Conservation (phyloP, 2,329 filamentous ascomycete species). For the Paradendryphiella salina region DNA sequence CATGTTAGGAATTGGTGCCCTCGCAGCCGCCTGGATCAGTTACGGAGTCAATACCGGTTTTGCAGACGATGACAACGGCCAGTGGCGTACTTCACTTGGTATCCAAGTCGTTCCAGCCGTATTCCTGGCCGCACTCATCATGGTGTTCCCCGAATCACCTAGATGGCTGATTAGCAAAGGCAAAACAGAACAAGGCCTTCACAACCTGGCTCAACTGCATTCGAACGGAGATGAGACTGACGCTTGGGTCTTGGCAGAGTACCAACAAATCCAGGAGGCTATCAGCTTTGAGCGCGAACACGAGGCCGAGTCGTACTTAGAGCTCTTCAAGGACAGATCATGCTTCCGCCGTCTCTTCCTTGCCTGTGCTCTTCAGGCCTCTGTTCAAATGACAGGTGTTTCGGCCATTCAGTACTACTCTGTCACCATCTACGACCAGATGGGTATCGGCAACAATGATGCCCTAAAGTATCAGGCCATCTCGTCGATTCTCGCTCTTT, state of each 20-base stretch:
- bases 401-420: conserved; percentile 72
- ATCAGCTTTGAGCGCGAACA: conserved; percentile 69
- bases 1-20: conserved; percentile 76
- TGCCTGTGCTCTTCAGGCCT: conserved; percentile 69
- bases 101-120: conserved; percentile 72
- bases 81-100: conserved; percentile 68
- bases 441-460: conserved; percentile 66
- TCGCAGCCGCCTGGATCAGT: conserved; percentile 73
- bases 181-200: conserved; percentile 65
- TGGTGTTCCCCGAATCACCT: conserved; percentile 69
- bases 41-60: conserved; percentile 66
- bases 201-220: conserved; percentile 70
- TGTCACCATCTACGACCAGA: conserved; percentile 67
- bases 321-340: conserved; percentile 67
- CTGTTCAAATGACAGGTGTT: conserved; percentile 73
- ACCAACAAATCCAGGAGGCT: conserved; percentile 68
- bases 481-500: conserved; percentile 69
- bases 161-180: conserved; percentile 76
- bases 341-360: conserved; percentile 74
- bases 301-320: conserved; percentile 69
- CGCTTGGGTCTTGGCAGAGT: conserved; percentile 72
- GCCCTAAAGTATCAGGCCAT: conserved; percentile 77
- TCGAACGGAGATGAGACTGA: conserved; percentile 68
- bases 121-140: conserved; percentile 66
- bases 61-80: conserved; percentile 51